Evolutionary conservation across 495 filamentous ascomycete species (phyloP).

Genomic region (Neurospora sublineolata): DNA sequence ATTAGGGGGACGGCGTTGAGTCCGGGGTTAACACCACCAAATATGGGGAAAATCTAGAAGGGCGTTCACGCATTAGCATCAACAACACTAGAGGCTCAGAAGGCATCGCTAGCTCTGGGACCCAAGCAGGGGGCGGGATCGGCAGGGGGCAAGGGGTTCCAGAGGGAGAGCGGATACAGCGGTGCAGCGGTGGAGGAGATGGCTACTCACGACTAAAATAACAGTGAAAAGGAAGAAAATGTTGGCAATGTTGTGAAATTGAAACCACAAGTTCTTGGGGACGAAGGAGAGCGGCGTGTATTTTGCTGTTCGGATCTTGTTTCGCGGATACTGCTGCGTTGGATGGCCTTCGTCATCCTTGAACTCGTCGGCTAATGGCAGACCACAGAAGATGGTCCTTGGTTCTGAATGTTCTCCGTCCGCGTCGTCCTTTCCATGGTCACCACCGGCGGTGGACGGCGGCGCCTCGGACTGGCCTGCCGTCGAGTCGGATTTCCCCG

Average conservation of each 20-base stretch:
- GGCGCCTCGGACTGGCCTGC: constrained; percentile 28
- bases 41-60: constrained; percentile 83
- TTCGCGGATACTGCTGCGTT: constrained; percentile 58
- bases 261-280: constrained; percentile 94
- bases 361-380: constrained; percentile 64
- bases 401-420: constrained; percentile 10
- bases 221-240: constrained; percentile 96
- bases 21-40: constrained; percentile 82
- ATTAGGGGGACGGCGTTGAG: constrained; percentile 87
- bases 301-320: constrained; percentile 96
- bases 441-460: constrained; percentile 26
- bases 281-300: constrained; percentile 93
- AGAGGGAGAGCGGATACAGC: neutral
- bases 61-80: neutral
- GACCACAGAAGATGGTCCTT: constrained; percentile 68
- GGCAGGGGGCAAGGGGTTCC: neutral
- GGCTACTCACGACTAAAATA: constrained; percentile 70
- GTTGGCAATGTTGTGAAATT: constrained; percentile 98
- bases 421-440: constrained; percentile 24
- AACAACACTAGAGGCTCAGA: neutral
- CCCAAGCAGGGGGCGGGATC: neutral
- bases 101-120: constrained; percentile 1
- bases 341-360: constrained; percentile 77
- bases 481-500: constrained; percentile 33
- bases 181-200: neutral